A percentile compares a stretch with the other conserved stretches of the same genome.
phyloP scores from a whole-genome alignment of 768 basidiomycete species.

The Baorangia bicolor region DNA sequence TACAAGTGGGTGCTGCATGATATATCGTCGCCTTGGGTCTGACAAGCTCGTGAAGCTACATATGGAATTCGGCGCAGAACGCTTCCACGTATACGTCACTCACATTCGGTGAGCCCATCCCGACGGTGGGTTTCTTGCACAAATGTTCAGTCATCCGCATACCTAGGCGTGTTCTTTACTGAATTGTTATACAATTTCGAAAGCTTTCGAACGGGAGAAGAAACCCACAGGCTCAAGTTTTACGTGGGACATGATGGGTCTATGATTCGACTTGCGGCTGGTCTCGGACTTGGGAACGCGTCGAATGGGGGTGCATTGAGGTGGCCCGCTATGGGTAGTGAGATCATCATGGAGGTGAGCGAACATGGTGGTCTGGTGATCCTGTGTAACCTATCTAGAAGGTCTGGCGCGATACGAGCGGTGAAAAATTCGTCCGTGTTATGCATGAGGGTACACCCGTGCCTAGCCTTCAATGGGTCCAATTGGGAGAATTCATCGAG shows the following conservation, averaged over 20 bases:
- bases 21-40: neutral
- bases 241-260: conserved; percentile 51
- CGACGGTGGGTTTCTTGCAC: neutral
- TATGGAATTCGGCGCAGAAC: conserved; percentile 48
- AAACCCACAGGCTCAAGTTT: conserved; percentile 38
- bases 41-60: conserved; percentile 36
- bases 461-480: conserved; percentile 36
- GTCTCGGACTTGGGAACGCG: conserved; percentile 39
- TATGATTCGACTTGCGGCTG: conserved; percentile 41
- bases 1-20: conserved; percentile 40
- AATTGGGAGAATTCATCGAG: conserved; percentile 35
- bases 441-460: conserved; percentile 45
- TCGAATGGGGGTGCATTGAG: conserved; percentile 30
- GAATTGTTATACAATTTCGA: conserved; percentile 44
- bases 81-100: conserved; percentile 43
- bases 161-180: conserved; percentile 43
- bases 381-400: conserved; percentile 13
- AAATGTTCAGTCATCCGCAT: neutral
- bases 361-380: neutral
- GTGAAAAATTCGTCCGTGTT: conserved; percentile 39
- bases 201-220: conserved; percentile 32
- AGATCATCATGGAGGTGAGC: conserved; percentile 46
- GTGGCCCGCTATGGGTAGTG: conserved; percentile 50
- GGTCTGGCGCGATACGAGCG: conserved; percentile 38
- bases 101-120: conserved; percentile 37